Percentiles rank a stretch among this genome's conserved stretches.
These are phyloP conservation scores for Endocalyx cinctus DNA, from an alignment of 2,329 filamentous ascomycete genomes.

Conservation along the genomic window DNA sequence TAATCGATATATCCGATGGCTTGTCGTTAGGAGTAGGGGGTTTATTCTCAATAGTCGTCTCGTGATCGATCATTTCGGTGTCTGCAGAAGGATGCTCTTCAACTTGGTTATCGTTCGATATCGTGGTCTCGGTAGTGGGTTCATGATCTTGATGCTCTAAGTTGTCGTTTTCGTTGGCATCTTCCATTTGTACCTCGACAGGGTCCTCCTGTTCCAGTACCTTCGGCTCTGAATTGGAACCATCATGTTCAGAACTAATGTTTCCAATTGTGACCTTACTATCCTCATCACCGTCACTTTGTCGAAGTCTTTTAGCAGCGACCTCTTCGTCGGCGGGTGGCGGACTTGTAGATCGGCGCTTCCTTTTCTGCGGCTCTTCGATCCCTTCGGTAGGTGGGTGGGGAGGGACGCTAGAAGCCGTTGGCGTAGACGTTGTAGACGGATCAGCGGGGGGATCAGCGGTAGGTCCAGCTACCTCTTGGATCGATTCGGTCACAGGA, in stretches of 20 bases:
- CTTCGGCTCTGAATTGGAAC: no score
- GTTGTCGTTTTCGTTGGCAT: slow-evolving; percentile 5
- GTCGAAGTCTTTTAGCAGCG: slow-evolving; percentile 27
- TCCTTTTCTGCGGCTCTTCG: slow-evolving; percentile 60
- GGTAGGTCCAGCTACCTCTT: no score
- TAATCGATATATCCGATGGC: slow-evolving; percentile 10
- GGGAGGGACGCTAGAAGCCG: slow-evolving; percentile 14
- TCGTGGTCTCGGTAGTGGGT: background rate
- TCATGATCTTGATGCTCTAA: no score
- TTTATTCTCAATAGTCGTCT: no score
- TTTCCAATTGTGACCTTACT: background rate
- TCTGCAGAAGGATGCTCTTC: slow-evolving; percentile 7
- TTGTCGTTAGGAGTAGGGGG: no score
- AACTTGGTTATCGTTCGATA: background rate
- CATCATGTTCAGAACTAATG: background rate
- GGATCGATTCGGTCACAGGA: no score
- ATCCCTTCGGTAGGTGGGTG: slow-evolving; percentile 22
- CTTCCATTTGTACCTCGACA: slow-evolving; percentile 13
- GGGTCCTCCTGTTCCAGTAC: slow-evolving; percentile 2
- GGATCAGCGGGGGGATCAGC: no score
- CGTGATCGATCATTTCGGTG: slow-evolving; percentile 10
- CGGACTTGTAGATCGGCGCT: slow-evolving; percentile 61
- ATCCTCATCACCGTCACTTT: slow-evolving; percentile 1
- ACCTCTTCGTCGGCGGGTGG: slow-evolving; percentile 49
- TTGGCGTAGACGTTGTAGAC: slow-evolving; percentile 3